Evolutionary conservation across 176 grass and related monocot genomes (phyloP).

Genomic region (Oryza officinalis): DNA sequence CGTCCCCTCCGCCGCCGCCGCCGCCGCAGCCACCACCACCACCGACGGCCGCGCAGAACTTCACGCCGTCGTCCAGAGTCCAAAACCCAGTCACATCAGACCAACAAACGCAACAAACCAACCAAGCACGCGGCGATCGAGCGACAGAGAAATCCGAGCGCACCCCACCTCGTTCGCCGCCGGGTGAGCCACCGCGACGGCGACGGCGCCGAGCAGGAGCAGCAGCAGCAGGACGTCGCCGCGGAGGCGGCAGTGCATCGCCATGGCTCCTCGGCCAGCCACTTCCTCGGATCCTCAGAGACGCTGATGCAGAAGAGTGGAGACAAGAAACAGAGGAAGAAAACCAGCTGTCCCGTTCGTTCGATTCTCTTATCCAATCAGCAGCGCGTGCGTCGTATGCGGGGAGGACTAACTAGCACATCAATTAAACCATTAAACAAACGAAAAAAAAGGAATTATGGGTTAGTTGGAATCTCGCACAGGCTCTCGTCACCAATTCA

Average conservation of each 20-base stretch:
- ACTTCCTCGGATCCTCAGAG: background rate
- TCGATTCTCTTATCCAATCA: constrained; percentile 3
- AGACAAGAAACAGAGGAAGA: background rate
- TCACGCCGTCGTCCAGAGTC: background rate
- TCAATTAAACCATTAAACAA: background rate
- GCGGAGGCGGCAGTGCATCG: background rate
- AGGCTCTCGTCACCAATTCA: background rate
- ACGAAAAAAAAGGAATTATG: background rate
- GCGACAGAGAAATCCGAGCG: background rate
- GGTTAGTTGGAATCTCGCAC: constrained; percentile 23
- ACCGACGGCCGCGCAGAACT: constrained; percentile 58
- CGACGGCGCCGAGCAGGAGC: background rate
- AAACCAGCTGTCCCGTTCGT: background rate
- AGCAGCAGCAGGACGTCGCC: background rate
- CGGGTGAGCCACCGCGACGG: background rate
- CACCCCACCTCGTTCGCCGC: background rate
- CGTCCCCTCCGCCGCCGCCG: constrained; percentile 38
- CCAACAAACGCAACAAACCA: background rate
- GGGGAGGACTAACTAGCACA: background rate
- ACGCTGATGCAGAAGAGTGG: background rate
- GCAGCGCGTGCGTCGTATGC: background rate
- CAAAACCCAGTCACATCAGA: background rate
- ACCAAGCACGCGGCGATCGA: background rate
- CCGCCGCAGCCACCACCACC: constrained; percentile 29
- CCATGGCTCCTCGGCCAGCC: background rate